Conservation (phyloP, 345 rosid genomes). For the Populus simonii region DNA sequence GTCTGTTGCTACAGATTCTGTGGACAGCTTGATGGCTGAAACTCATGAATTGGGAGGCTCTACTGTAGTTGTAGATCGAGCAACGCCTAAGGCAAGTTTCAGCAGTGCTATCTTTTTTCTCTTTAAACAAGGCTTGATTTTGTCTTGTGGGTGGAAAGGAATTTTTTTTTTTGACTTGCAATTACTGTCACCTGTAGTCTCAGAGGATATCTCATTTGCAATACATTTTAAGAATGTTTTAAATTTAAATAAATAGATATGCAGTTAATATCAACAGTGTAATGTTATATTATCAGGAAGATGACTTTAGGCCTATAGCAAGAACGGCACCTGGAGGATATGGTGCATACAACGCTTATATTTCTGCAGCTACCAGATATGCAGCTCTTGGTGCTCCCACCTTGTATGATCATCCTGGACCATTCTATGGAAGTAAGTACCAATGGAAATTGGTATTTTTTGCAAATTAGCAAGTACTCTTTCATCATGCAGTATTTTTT, state of each 20-base stretch:
- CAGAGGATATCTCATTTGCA: background rate
- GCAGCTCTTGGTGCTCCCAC: slow-evolving; percentile 96
- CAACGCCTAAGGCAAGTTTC: slow-evolving; percentile 80
- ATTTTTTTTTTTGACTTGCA: background rate
- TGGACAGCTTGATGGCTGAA: slow-evolving; percentile 83
- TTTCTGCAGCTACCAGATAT: slow-evolving; percentile 93
- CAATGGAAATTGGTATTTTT: background rate
- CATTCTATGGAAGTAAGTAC: slow-evolving; percentile 79
- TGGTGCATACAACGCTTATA: slow-evolving; percentile 98
- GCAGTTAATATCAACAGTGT: background rate
- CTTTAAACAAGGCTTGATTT: background rate
- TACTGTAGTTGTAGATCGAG: slow-evolving; percentile 86
- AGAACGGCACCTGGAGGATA: slow-evolving; percentile 76
- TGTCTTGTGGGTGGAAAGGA: background rate
- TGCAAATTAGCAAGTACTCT: background rate
- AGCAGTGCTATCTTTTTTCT: background rate
- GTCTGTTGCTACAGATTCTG: slow-evolving; percentile 56
- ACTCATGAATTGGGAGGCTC: slow-evolving; percentile 94
- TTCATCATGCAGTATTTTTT: background rate
- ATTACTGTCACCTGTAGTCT: background rate
- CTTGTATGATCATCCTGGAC: slow-evolving; percentile 76
- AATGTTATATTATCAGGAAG: slow-evolving; percentile 51
- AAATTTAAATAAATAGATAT: background rate
- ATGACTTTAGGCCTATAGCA: slow-evolving; percentile 68
- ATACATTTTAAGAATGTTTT: background rate